Evolutionary conservation across 2,329 filamentous ascomycete species (phyloP).

Genomic region (Cladophialophora yegresii): DNA sequence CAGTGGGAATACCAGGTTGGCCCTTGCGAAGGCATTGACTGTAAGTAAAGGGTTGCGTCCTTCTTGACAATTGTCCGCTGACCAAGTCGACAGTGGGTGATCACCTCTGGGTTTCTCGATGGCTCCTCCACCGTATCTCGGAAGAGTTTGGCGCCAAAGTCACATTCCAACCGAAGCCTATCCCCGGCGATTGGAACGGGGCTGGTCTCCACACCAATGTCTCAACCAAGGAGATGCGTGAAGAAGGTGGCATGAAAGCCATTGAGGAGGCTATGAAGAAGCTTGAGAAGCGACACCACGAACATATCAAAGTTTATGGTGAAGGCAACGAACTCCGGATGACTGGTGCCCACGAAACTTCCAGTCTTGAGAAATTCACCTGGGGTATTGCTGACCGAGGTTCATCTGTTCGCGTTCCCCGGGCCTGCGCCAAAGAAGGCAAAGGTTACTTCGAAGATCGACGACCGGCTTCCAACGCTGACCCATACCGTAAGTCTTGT

Average conservation of each 20-base stretch:
- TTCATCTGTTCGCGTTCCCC: constrained; percentile 87
- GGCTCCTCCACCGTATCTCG: constrained; percentile 84
- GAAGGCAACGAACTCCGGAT: constrained; percentile 94
- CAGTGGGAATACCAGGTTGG: constrained; percentile 99
- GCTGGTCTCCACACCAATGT: constrained; percentile 94
- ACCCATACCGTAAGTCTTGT: constrained; percentile 65
- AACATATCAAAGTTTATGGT: constrained; percentile 92
- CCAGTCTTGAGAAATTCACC: constrained; percentile 86
- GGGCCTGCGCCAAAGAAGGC: constrained; percentile 79
- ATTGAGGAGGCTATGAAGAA: constrained; percentile 88
- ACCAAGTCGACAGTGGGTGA: constrained; percentile 72
- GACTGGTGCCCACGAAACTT: constrained; percentile 92
- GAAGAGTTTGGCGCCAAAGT: constrained; percentile 98
- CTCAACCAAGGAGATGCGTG: constrained; percentile 83
- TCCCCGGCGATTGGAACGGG: constrained; percentile 95
- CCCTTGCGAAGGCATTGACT: constrained; percentile 80
- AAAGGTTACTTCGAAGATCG: constrained; percentile 93
- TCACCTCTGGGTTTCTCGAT: constrained; percentile 91
- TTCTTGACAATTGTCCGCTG: constrained; percentile 35
- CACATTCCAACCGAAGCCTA: constrained; percentile 92
- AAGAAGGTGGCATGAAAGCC: constrained; percentile 89
- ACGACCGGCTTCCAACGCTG: constrained; percentile 79
- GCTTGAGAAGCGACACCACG: constrained; percentile 72
- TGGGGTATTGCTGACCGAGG: constrained; percentile 96
- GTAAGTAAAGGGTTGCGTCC: constrained; percentile 51